Evolutionary conservation across 352 stramenopile species (phyloP), one percentile per base, ranked within the genome.

Genomic region (Phytophthora tentaculata): DNA sequence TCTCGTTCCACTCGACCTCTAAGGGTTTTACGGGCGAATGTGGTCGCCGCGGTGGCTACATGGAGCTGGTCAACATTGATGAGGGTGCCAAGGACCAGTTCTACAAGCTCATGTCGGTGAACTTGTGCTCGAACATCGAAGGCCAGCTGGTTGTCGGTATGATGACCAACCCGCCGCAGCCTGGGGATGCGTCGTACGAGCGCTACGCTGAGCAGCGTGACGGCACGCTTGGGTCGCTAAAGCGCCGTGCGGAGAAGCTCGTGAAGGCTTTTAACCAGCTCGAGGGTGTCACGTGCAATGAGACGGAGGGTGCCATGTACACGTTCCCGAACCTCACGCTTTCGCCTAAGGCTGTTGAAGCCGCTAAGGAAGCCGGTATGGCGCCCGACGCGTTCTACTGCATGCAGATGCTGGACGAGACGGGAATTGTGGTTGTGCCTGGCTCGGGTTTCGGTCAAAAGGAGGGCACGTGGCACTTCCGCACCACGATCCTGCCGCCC

Each of bases 1-100:
- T 98, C 28, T 99, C 92, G 56, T 99, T 99, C 76, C 97, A 99
- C 80, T 99, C 95, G 56, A 98, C 90, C 16, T 99, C 92, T 24
- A 99, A 99, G 85, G 98, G 98, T 39, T 98, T 99, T 74, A 98
- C 98, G 61, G 98, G 98, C 63, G 98, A 99, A 83, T 99, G 98
- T 77, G 98, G 98, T 57, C 85, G 97, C 35, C 90, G 98, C 37
- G 95, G 95, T 23, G 97, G 97, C 49, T 99, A 99, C 81, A 96
- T 98, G 76, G 97, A 99, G 80, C 76, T 99, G 32, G 84, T 98
- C 17, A 97, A 98, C 61, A 98, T 99, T 61, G 83, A 88, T 63
- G 72, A 91, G 2, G 84, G 94, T 55, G 94, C 95, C 16, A 91
- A 97, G 67, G 93, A 97, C n/a, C 89, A 99, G 79, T 82, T 99